Evolutionary conservation across 176 grass and related monocot genomes (phyloP).

Genomic region (Raddia guianensis): DNA sequence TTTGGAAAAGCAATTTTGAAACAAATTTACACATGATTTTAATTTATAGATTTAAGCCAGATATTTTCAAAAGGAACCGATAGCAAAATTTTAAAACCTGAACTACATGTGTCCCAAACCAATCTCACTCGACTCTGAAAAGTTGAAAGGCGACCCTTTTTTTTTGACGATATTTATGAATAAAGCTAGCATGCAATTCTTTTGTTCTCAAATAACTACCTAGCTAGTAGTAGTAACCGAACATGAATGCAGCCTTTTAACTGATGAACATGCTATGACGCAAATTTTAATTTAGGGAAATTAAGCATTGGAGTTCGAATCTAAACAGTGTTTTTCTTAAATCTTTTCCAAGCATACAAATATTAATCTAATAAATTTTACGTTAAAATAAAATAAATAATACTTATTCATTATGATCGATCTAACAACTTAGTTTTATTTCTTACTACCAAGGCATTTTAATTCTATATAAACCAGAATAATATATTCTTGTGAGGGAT

Average conservation of each 20-base stretch:
- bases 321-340: background rate
- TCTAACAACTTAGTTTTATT: too few relatives aligned
- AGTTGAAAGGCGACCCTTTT: background rate
- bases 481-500: too few relatives aligned
- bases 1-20: too few relatives aligned
- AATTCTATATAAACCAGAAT: too few relatives aligned
- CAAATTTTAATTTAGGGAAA: background rate
- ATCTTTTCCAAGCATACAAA: background rate
- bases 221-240: background rate
- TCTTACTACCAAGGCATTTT: too few relatives aligned
- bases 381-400: too few relatives aligned
- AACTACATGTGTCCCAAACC: too few relatives aligned
- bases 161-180: background rate
- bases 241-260: background rate
- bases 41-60: too few relatives aligned
- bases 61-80: too few relatives aligned
- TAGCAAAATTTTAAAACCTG: too few relatives aligned
- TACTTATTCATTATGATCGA: too few relatives aligned
- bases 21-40: too few relatives aligned
- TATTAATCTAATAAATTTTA: background rate
- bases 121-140: background rate
- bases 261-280: background rate
- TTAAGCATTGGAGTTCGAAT: background rate
- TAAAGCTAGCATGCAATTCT: background rate
- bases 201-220: background rate